Conservation (phyloP, 768 basidiomycete genomes). For the Tulasnella sp. region DNA sequence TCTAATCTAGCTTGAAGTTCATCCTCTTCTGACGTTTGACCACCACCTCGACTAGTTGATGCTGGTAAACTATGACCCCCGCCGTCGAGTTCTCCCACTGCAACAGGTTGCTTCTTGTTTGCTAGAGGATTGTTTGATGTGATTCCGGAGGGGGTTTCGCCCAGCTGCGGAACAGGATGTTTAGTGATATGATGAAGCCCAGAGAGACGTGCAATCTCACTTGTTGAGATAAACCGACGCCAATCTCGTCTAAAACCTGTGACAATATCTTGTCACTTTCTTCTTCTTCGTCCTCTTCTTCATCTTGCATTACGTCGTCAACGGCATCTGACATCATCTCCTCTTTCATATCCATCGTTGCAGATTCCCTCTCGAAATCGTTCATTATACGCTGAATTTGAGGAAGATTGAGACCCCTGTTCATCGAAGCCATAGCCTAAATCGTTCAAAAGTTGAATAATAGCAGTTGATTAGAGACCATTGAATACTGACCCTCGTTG, state of each 20-base stretch:
- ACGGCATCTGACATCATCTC: conserved; percentile 99
- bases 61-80: conserved; percentile 33
- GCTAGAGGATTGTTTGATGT: conserved; percentile 46
- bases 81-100: conserved; percentile 67
- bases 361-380: conserved; percentile 94
- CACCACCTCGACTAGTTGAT: no score
- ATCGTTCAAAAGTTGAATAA: neutral
- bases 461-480: no score
- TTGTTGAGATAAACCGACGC: conserved; percentile 72
- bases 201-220: conserved; percentile 19
- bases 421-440: conserved; percentile 98
- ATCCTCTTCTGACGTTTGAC: conserved; percentile 62
- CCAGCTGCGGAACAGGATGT: conserved; percentile 39
- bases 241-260: conserved; percentile 95
- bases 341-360: conserved; percentile 99
- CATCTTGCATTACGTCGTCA: conserved; percentile 93
- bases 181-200: conserved; percentile 5
- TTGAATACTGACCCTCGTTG: conserved; percentile 65
- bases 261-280: conserved; percentile 92
- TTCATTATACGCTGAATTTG: conserved; percentile 93
- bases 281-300: conserved; percentile 84
- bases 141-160: conserved; percentile 67
- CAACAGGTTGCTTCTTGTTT: conserved; percentile 64
- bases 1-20: conserved; percentile 88
- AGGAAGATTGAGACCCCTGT: conserved; percentile 87